Conservation (phyloP, 176 grass and related monocot genomes). For the Olyra latifolia region DNA sequence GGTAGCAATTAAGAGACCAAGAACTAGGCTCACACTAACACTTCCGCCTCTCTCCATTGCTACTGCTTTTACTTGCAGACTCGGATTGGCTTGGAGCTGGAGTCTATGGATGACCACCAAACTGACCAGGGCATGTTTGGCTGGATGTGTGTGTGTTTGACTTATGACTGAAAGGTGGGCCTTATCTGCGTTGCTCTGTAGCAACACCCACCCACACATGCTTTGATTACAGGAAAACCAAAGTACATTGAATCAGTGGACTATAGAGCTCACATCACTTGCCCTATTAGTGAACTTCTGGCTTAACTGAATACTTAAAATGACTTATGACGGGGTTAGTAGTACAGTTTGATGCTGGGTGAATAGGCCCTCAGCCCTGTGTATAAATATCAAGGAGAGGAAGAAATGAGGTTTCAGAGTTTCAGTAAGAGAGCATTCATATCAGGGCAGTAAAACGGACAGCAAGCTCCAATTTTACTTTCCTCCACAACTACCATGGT, state of each 20-base stretch:
- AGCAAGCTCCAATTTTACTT: conserved; percentile 8
- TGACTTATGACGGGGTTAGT: not conserved
- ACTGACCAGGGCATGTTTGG: not conserved
- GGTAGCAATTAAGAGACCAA: conserved; percentile 28
- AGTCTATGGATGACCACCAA: not conserved
- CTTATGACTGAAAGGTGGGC: not conserved
- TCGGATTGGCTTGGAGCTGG: not conserved
- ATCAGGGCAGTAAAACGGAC: not conserved
- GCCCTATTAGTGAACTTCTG: not conserved
- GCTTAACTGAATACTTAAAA: not conserved
- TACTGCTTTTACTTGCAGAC: not conserved
- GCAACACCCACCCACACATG: not conserved
- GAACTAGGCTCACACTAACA: not conserved
- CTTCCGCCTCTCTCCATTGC: conserved; percentile 8
- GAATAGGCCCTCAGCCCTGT: not conserved
- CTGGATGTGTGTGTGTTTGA: not conserved
- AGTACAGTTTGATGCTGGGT: not conserved
- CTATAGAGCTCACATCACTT: not conserved
- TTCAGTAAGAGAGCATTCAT: conserved; percentile 16
- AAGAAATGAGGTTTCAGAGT: not conserved
- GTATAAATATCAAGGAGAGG: not conserved
- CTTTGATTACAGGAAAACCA: not conserved
- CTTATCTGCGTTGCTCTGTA: not conserved
- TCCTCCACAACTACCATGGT: not conserved
- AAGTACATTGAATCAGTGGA: not conserved